phyloP scores from a whole-genome alignment of 768 basidiomycete species.

The Pleurotus tuoliensis region DNA sequence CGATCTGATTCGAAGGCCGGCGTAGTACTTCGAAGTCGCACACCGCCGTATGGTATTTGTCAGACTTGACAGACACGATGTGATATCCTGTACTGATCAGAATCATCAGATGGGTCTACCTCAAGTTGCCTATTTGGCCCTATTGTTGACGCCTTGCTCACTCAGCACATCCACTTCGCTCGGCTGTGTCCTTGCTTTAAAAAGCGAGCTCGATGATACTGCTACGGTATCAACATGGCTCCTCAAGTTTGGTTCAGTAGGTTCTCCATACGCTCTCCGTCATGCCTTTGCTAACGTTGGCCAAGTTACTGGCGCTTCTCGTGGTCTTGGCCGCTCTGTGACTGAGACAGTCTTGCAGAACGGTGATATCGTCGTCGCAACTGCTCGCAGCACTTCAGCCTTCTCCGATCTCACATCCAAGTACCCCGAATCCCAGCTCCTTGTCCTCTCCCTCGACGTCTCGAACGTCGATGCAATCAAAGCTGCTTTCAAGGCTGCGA shows the following conservation, averaged over 20 bases:
- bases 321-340: slow-evolving; percentile 37
- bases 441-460: slow-evolving; percentile 34
- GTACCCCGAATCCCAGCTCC: slow-evolving; percentile 25
- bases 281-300: neutral
- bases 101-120: too few species aligned
- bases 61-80: too few species aligned
- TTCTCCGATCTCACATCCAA: slow-evolving; percentile 24
- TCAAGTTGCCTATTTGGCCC: too few species aligned
- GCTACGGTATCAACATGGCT: slow-evolving; percentile 3
- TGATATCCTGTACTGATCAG: too few species aligned
- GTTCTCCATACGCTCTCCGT: neutral
- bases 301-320: slow-evolving; percentile 13
- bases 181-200: neutral
- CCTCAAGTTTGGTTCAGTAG: slow-evolving; percentile 8
- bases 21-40: too few species aligned
- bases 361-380: slow-evolving; percentile 38
- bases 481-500: slow-evolving; percentile 25
- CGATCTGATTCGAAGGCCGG: too few species aligned
- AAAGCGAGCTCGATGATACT: neutral
- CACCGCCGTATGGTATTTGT: too few species aligned
- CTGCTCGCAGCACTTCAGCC: slow-evolving; percentile 28
- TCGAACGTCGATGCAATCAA: slow-evolving; percentile 24
- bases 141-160: neutral
- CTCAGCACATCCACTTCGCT: slow-evolving; percentile 7
- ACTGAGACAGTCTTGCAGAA: slow-evolving; percentile 28